Base-by-base conservation (phyloP, 371 early-diverging fungal species). In the Lichtheimia ornata region DNA sequence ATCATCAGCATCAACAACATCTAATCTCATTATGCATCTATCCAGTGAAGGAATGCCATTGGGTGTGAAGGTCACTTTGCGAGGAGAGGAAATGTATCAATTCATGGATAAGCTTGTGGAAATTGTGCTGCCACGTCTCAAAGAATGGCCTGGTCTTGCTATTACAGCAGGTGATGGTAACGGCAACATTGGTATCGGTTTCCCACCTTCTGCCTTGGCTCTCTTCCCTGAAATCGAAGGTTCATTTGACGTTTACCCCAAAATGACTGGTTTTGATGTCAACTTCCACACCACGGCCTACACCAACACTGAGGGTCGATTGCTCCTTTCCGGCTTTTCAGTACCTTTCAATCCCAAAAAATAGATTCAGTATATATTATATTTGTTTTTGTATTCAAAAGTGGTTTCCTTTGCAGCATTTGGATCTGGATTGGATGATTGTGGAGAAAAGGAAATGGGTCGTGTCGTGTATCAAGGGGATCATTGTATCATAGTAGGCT, bases 221-320 rank as follows among this genome's bases (percentile, higher is more conserved):
- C 78, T 97, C 53, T 98, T 97, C 85, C 97, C 97, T 6, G 97
- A 98, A 81, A 93, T 97, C 63, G 98, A 97, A 79, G 88, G 89
- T 40, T 91, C 92, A 60, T 97, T 94, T 75, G 97, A 97, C 61
- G 87, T 89, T 76, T 93, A 90, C 73, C 97, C 97, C 20, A 76
- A 86, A 59, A 84, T 96, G 80, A 91, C 91, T 30, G 95, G 94
- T 30, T 92, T 95, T 63, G 86, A 88, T 59, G 88, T 98, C 62
- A 84, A 85, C 30, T 88, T 97, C 64, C 84, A 88, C 60, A 97
- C 97, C 24, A 91, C 93, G 0, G 95, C 91, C 9, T 81, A 80
- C 66, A 88, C 86, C 59, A 92, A 94, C 65, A 71, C 85, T 49
- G 91, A 91, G n/a, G 93, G 93, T 4, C 86, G 93, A 40, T 71